Percentiles rank a stretch among this genome's conserved stretches.
These are phyloP conservation scores for Ceratocystis cubensis DNA, from an alignment of 2,329 filamentous ascomycete genomes.

Conservation along the genomic window DNA sequence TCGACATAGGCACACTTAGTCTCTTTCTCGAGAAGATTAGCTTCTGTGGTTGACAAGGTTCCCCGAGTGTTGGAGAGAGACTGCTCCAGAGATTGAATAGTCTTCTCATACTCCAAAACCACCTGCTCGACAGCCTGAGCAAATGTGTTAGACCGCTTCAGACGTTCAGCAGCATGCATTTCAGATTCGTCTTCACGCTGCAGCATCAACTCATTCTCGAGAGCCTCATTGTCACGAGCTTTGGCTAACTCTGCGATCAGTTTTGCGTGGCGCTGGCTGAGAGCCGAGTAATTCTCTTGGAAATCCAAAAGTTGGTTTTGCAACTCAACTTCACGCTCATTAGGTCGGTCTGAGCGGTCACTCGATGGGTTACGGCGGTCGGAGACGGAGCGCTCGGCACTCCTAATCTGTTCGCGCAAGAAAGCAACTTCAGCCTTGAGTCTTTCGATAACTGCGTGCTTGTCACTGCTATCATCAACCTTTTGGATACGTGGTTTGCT, in stretches of 20 bases:
- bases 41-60: slow-evolving; percentile 73
- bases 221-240: slow-evolving; percentile 57
- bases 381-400: slow-evolving; percentile 54
- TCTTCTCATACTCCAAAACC: slow-evolving; percentile 96
- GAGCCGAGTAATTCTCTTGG: slow-evolving; percentile 86
- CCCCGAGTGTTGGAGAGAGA: slow-evolving; percentile 80
- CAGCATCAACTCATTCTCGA: slow-evolving; percentile 37
- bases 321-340: slow-evolving; percentile 75
- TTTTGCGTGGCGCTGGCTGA: slow-evolving; percentile 88
- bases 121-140: slow-evolving; percentile 93
- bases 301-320: slow-evolving; percentile 87
- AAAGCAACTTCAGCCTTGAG: slow-evolving; percentile 90
- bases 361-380: slow-evolving; percentile 42
- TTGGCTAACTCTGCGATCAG: slow-evolving; percentile 87
- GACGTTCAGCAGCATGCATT: slow-evolving; percentile 62
- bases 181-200: slow-evolving; percentile 39
- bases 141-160: slow-evolving; percentile 92
- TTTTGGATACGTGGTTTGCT: slow-evolving; percentile 96
- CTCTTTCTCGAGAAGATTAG: slow-evolving; percentile 78
- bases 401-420: slow-evolving; percentile 82
- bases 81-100: slow-evolving; percentile 83
- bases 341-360: slow-evolving; percentile 65
- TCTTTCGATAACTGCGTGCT: slow-evolving; percentile 83
- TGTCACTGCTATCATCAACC: slow-evolving; percentile 72
- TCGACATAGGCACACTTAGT: slow-evolving; percentile 88